A percentile compares a stretch with the other conserved stretches of the same genome.
Evolutionary conservation across 2,329 filamentous ascomycete genomes (phyloP).

Genomic region (Arachnopeziza araneosa): DNA sequence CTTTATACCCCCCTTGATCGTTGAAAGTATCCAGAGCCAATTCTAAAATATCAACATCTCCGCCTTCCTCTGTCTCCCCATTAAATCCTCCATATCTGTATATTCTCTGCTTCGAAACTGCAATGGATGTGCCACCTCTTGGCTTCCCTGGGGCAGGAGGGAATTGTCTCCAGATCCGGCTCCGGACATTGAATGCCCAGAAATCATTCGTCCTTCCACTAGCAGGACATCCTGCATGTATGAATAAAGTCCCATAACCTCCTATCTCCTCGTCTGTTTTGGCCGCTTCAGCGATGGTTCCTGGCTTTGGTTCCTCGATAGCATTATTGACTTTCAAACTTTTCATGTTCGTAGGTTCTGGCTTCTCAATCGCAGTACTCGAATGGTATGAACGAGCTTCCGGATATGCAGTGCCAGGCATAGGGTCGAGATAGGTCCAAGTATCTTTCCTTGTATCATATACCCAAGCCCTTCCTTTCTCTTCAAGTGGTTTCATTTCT

Average conservation of each 20-base stretch:
- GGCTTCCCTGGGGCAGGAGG: constrained; percentile 60
- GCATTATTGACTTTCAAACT: constrained; percentile 22
- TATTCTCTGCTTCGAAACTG: constrained; percentile 56
- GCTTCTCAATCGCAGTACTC: constrained; percentile 51
- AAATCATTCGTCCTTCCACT: constrained; percentile 61
- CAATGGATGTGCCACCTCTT: constrained; percentile 63
- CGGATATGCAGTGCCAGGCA: constrained; percentile 46
- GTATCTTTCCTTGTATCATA: constrained; percentile 59
- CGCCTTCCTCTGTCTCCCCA: constrained; percentile 63
- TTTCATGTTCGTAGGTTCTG: constrained; percentile 29
- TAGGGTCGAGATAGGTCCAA: constrained; percentile 62
- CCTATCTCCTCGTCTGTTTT: constrained; percentile 54
- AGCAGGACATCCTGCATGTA: constrained; percentile 69
- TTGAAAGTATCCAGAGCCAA: constrained; percentile 52
- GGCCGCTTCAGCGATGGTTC: constrained; percentile 50
- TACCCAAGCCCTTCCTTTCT: constrained; percentile 69
- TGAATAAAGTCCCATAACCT: constrained; percentile 62
- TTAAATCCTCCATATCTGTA: constrained; percentile 81
- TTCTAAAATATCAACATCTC: constrained; percentile 61
- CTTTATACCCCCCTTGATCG: constrained; percentile 42
- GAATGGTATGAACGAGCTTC: constrained; percentile 67
- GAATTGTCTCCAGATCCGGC: constrained; percentile 61
- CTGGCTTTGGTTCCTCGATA: constrained; percentile 49
- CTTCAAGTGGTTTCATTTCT: constrained; percentile 66
- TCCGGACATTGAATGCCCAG: constrained; percentile 69